phyloP scores from a whole-genome alignment of 768 basidiomycete genomes.

The Boletus subcaerulescens region DNA sequence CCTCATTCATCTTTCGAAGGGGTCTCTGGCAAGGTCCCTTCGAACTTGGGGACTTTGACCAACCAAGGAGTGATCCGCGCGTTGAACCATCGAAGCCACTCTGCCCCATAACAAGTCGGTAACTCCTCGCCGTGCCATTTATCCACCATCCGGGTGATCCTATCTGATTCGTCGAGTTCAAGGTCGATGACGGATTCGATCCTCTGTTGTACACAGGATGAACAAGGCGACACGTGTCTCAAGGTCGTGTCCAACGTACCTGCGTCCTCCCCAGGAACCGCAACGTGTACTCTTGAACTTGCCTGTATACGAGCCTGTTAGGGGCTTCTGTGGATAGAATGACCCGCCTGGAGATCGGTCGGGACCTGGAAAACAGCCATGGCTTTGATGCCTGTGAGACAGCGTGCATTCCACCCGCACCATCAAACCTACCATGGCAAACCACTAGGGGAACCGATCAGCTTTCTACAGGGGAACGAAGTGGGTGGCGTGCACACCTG shows the following conservation, averaged over 20 bases:
- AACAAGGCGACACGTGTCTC: background rate
- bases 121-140: background rate
- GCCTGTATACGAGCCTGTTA: background rate
- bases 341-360: slow-evolving; percentile 43
- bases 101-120: background rate
- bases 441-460: background rate
- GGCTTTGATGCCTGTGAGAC: background rate
- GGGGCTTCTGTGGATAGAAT: background rate
- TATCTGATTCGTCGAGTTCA: background rate
- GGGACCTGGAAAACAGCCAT: slow-evolving; percentile 42
- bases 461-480: background rate
- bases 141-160: background rate
- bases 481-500: background rate
- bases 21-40: too few relatives aligned
- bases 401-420: background rate
- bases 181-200: background rate
- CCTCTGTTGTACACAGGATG: background rate
- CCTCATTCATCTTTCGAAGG: background rate
- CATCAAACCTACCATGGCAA: background rate
- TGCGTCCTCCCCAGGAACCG: background rate
- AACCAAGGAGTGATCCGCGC: background rate
- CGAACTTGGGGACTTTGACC: background rate
- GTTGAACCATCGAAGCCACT: background rate
- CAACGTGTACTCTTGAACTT: background rate
- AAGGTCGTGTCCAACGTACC: background rate